Percentiles rank a stretch among this genome's conserved stretches.
These are phyloP conservation scores for Microstroma glucosiphilum DNA, from an alignment of 1,284 basidiomycete genomes.

Conservation along the genomic window DNA sequence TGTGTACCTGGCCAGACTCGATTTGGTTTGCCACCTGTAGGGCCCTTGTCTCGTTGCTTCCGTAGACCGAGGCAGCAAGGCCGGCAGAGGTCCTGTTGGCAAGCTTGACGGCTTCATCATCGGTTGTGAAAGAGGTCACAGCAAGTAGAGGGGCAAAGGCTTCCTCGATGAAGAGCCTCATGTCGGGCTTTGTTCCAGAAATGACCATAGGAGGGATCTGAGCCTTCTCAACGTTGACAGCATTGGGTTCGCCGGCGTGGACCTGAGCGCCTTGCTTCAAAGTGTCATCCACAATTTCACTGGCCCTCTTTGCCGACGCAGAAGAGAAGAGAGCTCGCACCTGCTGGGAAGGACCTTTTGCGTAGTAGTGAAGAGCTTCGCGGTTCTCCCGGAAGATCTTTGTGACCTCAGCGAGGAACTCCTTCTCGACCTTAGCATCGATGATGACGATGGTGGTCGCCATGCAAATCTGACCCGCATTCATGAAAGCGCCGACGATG, in stretches of 20 bases:
- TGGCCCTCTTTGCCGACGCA: constrained; percentile 57
- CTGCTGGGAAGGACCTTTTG: constrained; percentile 18
- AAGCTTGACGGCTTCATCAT: constrained; percentile 14
- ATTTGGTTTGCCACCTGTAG: constrained; percentile 10
- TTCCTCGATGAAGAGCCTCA: constrained; percentile 47
- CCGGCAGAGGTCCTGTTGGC: constrained; percentile 12
- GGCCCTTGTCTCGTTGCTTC: constrained; percentile 14
- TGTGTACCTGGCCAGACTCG: constrained; percentile 18
- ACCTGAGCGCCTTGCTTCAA: constrained; percentile 58
- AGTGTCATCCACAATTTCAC: constrained; percentile 58
- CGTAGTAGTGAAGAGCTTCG: constrained; percentile 15
- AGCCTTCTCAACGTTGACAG: constrained; percentile 43
- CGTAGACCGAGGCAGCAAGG: constrained; percentile 12
- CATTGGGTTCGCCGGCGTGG: constrained; percentile 54
- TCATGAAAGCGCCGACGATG: constrained; percentile 58
- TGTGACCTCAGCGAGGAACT: constrained; percentile 51
- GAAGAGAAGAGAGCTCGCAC: constrained; percentile 57
- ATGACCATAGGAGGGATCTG: constrained; percentile 60
- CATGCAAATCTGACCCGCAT: constrained; percentile 68
- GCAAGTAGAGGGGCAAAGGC: constrained; percentile 13
- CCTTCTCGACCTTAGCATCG: constrained; percentile 47
- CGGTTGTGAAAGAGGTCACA: constrained; percentile 9
- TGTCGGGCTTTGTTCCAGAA: constrained; percentile 54
- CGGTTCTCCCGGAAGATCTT: constrained; percentile 50
- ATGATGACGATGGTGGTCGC: constrained; percentile 63